Base-by-base conservation (phyloP, 257 asterid genomes). In the Rubia yunnanensis region DNA sequence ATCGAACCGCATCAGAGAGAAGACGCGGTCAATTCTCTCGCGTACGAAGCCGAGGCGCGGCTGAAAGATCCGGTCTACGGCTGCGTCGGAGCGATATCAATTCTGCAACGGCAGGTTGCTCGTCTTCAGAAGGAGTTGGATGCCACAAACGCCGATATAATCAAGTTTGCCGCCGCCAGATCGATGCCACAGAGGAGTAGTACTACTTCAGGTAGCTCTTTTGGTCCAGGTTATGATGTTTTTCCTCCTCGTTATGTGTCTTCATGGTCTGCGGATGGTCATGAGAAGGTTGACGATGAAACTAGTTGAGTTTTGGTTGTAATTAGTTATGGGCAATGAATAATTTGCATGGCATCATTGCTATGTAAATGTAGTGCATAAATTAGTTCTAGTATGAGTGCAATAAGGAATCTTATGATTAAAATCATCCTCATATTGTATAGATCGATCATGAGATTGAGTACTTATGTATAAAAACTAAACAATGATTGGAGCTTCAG, bases 41-140 rank as follows among this genome's bases (percentile, higher is more conserved):
- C 96, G 1, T 88, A 88, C 71, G 95, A 88, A 59, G 96, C 96
- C 28, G 94, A 88, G 74, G 89, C 91, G 0, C 84, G 95, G 0
- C 71, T 84, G 50, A 82, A 76, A 24, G 94, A 88, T 41, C 96
- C 96, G 0, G 96, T 88, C 0, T 82, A 88, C 58, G 96, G 95
- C 49, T 88, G 96, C 41, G 94, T 84, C 7, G 95, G 95, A 7
- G 95, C 95, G 7, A 86, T 88, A 31, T 84, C 89, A 1, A 78
- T 83, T 8, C 83, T 88, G 17, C 96, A 88, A 30, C 70, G 83
- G 41, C 94, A 88, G 65, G 84, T 88, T 53, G 63, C 77, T 9
- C 76, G 59, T 14, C 89, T 88, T 1, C 96, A 88, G 56, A 84
- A 82, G 48, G 86, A 88, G 65, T 39, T 88, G 3, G 96, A 88